Evolutionary conservation across 2,329 filamentous ascomycete genomes (phyloP).

Genomic region (Mycogone perniciosa): DNA sequence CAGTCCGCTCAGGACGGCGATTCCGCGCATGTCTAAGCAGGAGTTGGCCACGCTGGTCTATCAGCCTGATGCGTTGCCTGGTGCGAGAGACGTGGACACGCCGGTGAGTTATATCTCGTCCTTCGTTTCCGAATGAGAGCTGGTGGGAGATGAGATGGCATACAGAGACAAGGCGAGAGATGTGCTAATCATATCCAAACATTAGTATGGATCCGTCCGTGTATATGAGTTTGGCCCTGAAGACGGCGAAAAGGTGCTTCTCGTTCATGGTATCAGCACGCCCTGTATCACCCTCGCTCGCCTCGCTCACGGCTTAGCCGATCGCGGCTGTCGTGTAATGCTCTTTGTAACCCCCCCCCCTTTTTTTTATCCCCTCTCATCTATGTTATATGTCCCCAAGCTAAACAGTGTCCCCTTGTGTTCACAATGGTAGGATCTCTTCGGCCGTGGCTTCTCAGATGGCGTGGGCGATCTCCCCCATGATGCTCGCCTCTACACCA

Average conservation of each 20-base stretch:
- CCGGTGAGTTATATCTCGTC: constrained; percentile 39
- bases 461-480: constrained; percentile 61
- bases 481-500: constrained; percentile 65
- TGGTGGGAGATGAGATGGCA: background rate
- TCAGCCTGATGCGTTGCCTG: constrained; percentile 62
- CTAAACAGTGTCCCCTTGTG: background rate
- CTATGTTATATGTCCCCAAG: background rate
- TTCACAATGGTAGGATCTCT: constrained; percentile 48
- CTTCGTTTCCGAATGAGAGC: background rate
- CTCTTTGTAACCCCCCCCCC: constrained; percentile 53
- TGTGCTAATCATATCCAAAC: background rate
- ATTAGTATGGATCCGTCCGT: constrained; percentile 62
- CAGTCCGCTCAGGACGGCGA: constrained; percentile 38
- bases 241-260: constrained; percentile 64
- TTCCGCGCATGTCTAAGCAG: constrained; percentile 29
- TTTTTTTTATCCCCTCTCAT: constrained; percentile 11
- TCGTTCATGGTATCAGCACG: constrained; percentile 80
- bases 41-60: constrained; percentile 44
- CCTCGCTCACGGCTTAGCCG: constrained; percentile 60
- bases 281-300: constrained; percentile 66
- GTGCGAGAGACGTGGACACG: constrained; percentile 64
- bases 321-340: constrained; percentile 71
- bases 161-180: background rate
- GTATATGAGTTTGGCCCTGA: constrained; percentile 80
- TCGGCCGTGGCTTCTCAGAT: constrained; percentile 62